Evolutionary conservation across 2,329 filamentous ascomycete genomes (phyloP).

Genomic region (Penicillium sumatraense): DNA sequence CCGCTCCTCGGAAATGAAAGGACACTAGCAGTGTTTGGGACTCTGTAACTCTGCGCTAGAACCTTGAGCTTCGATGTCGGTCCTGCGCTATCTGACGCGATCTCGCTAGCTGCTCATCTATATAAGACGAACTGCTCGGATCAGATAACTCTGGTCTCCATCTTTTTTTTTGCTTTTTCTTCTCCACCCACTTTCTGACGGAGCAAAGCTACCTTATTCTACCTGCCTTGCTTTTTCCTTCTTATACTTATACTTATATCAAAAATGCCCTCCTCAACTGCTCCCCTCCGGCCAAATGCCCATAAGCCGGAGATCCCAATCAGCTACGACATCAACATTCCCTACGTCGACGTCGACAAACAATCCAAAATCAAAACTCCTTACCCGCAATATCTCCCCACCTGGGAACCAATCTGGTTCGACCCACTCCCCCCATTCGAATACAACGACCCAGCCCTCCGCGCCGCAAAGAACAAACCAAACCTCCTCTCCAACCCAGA

Average conservation of each 20-base stretch:
- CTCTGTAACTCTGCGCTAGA: slow-evolving; percentile 8
- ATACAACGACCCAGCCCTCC: slow-evolving; percentile 52
- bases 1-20: slow-evolving; percentile 16
- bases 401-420: slow-evolving; percentile 54
- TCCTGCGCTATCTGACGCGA: neutral
- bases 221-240: no score
- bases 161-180: slow-evolving; percentile 14
- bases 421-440: slow-evolving; percentile 51
- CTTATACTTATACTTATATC: no score
- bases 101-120: neutral
- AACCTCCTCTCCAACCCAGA: slow-evolving; percentile 36
- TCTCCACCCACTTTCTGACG: no score
- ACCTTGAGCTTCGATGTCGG: neutral
- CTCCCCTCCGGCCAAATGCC: slow-evolving; percentile 34
- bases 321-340: slow-evolving; percentile 55
- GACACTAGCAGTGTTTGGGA: slow-evolving; percentile 17
- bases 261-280: slow-evolving; percentile 37
- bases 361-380: slow-evolving; percentile 42
- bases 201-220: no score
- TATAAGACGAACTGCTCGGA: slow-evolving; percentile 5
- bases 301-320: slow-evolving; percentile 39
- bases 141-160: slow-evolving; percentile 9
- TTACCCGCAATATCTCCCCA: slow-evolving; percentile 53
- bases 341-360: slow-evolving; percentile 50
- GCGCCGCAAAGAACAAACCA: slow-evolving; percentile 46